A percentile compares a stretch with the other conserved stretches of the same genome.
Conservation (phyloP, 768 basidiomycete species). For the Punctularia strigosozonata region DNA sequence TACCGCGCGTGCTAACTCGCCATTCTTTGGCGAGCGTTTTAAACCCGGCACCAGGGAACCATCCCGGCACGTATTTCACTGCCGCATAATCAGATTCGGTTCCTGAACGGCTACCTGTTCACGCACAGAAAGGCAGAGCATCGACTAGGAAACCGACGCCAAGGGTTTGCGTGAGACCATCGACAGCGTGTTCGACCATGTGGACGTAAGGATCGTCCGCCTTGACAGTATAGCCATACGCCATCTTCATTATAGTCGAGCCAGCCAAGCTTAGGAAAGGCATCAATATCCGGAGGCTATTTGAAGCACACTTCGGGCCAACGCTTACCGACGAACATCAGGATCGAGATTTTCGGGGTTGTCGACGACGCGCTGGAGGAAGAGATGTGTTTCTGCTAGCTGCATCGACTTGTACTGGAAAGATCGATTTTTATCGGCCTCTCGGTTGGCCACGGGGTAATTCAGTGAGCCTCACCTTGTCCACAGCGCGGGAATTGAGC, state of each 20-base stretch:
- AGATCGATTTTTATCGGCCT: too few relatives aligned
- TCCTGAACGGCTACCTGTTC: neutral
- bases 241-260: neutral
- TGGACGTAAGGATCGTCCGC: neutral
- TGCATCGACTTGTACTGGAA: constrained; percentile 1
- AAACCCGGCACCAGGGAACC: constrained; percentile 11
- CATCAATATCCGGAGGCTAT: too few relatives aligned
- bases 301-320: too few relatives aligned
- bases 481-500: neutral
- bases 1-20: constrained; percentile 2
- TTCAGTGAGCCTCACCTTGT: too few relatives aligned
- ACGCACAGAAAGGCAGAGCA: constrained; percentile 5
- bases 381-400: neutral
- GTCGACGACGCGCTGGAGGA: constrained; percentile 4
- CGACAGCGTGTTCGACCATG: neutral
- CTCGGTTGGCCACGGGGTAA: too few relatives aligned
- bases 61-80: constrained; percentile 10
- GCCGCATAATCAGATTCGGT: neutral
- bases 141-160: constrained; percentile 4
- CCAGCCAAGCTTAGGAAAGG: neutral
- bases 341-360: neutral
- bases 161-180: neutral
- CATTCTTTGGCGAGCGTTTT: constrained; percentile 3
- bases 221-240: neutral
- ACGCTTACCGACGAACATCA: constrained; percentile 4